Conservation (phyloP, 805 yeast genomes). For the Yarrowia porcina region DNA sequence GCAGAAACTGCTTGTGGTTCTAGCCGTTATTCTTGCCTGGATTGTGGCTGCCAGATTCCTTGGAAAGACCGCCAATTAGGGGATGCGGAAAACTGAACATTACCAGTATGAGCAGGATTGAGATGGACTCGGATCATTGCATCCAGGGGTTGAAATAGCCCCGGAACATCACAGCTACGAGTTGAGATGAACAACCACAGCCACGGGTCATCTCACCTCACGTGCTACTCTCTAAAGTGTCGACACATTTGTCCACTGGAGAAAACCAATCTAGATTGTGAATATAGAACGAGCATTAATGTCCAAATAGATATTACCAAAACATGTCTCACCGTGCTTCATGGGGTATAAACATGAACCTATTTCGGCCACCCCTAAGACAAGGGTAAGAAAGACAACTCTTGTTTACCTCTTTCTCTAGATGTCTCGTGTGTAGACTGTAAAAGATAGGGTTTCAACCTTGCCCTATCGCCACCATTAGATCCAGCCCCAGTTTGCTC, state of each 20-base stretch:
- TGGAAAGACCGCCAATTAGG: slow-evolving; percentile 22
- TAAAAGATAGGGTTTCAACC: slow-evolving; percentile 2
- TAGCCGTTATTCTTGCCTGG: slow-evolving; percentile 19
- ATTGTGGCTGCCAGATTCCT: slow-evolving; percentile 9
- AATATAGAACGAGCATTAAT: background rate
- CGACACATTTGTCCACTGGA: background rate
- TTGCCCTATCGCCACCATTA: background rate
- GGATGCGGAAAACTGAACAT: too few species aligned
- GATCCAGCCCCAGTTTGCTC: too few species aligned
- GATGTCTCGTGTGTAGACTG: background rate
- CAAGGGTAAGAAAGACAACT: background rate
- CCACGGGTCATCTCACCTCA: background rate
- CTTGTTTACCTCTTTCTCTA: background rate
- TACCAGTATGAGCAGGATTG: too few species aligned
- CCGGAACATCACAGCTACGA: too few species aligned
- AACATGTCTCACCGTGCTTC: background rate
- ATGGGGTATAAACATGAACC: background rate
- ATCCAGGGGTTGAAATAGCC: too few species aligned
- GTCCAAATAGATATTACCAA: background rate
- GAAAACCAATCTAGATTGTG: background rate
- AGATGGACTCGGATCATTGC: too few species aligned
- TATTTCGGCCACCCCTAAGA: background rate
- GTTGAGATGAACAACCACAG: too few species aligned
- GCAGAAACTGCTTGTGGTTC: slow-evolving; percentile 1
- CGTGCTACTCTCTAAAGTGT: background rate